A percentile compares a stretch with the other conserved stretches of the same genome.
Conservation (phyloP, 805 yeast genomes). For the Saccharomyces cerevisiae region DNA sequence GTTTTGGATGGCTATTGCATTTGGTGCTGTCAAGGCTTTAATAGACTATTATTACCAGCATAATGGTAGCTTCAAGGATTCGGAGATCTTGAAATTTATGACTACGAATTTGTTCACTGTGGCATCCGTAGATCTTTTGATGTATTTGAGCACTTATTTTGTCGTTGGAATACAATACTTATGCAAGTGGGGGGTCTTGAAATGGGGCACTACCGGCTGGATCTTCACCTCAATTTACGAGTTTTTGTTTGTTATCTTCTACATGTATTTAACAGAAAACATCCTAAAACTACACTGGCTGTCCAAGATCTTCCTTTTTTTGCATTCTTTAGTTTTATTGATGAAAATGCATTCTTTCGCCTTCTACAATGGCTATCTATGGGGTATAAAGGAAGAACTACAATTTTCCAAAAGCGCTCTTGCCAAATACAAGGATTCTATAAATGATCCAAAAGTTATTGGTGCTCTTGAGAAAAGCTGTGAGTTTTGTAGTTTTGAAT, state of each 20-base stretch:
- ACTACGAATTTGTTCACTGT: conserved; percentile 54
- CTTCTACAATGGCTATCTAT: conserved; percentile 83
- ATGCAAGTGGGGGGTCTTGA: conserved; percentile 37
- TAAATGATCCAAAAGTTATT: conserved; percentile 18
- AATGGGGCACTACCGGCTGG: conserved; percentile 66
- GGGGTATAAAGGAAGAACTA: conserved; percentile 52
- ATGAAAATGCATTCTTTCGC: conserved; percentile 95
- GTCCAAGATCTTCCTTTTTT: conserved; percentile 71
- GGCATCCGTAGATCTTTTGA: conserved; percentile 61
- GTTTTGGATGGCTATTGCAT: conserved; percentile 62
- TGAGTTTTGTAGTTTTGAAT: conserved; percentile 63
- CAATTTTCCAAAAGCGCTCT: conserved; percentile 39
- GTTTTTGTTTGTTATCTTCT: conserved; percentile 42
- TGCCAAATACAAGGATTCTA: conserved; percentile 30
- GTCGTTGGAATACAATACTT: conserved; percentile 51
- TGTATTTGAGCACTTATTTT: conserved; percentile 65
- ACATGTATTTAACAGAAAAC: conserved; percentile 49
- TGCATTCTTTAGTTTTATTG: conserved; percentile 76
- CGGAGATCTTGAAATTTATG: conserved; percentile 52
- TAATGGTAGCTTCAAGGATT: conserved; percentile 33
- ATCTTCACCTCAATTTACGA: conserved; percentile 52
- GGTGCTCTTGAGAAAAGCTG: conserved; percentile 39
- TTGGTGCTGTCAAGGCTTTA: conserved; percentile 44
- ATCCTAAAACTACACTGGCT: conserved; percentile 67
- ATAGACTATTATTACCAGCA: conserved; percentile 43